Percentiles rank a stretch among this genome's conserved stretches.
Evolutionary conservation across 257 asterid genomes (phyloP).

Genomic region (Solanum infundibuliforme): DNA sequence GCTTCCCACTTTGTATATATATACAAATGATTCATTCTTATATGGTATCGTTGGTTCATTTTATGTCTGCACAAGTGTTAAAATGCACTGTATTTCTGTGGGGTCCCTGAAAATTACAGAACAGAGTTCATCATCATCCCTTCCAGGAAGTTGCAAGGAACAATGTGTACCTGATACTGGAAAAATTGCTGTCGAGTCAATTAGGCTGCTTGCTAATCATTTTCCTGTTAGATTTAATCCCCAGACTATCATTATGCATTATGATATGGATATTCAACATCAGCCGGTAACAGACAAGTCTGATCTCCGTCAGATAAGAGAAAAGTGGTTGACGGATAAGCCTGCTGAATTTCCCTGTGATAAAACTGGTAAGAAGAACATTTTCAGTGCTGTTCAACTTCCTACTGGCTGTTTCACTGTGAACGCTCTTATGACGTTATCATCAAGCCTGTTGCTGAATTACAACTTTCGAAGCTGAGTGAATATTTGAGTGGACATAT

Average conservation of each 20-base stretch:
- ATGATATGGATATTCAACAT: constrained; percentile 41
- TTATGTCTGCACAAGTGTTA: neutral
- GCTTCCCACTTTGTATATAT: no score
- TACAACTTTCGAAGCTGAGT: constrained; percentile 31
- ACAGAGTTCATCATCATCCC: neutral
- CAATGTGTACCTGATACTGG: constrained; percentile 34
- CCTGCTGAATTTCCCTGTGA: constrained; percentile 21
- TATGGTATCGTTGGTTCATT: neutral
- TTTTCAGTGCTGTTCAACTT: constrained; percentile 42
- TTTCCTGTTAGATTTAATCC: constrained; percentile 33
- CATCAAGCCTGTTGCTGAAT: constrained; percentile 28
- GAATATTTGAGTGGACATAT: constrained; percentile 33
- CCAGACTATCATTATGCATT: constrained; percentile 25
- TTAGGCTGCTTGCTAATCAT: constrained; percentile 52
- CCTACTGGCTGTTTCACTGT: constrained; percentile 31
- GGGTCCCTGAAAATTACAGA: constrained; percentile 12
- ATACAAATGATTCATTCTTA: neutral
- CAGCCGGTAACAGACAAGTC: constrained; percentile 18
- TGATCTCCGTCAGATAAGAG: constrained; percentile 23
- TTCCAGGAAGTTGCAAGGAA: neutral
- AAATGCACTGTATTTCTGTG: neutral
- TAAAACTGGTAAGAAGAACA: constrained; percentile 42
- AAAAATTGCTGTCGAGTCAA: constrained; percentile 8
- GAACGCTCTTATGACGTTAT: constrained; percentile 18
- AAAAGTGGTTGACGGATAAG: constrained; percentile 20